Evolutionary conservation across 768 basidiomycete species (phyloP).

Genomic region (Termitomyces sp.): DNA sequence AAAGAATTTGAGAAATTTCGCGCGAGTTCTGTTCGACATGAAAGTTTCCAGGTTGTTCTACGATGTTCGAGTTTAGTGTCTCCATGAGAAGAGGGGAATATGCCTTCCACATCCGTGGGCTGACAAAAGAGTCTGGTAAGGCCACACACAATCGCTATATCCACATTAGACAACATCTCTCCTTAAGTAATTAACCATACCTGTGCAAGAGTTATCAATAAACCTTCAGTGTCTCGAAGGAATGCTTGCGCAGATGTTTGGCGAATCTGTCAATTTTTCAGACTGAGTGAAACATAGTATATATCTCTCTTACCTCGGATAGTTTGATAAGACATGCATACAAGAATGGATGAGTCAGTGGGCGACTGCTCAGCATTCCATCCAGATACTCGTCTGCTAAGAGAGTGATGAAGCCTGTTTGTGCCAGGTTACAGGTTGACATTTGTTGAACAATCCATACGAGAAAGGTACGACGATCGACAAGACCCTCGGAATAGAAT

Average conservation of each 20-base stretch:
- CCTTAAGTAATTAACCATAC: slow-evolving; percentile 28
- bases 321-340: slow-evolving; percentile 70
- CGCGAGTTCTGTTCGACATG: slow-evolving; percentile 36
- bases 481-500: slow-evolving; percentile 78
- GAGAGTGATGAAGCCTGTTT: slow-evolving; percentile 71
- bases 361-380: slow-evolving; percentile 62
- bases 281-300: not conserved
- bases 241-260: slow-evolving; percentile 51
- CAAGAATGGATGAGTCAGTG: slow-evolving; percentile 63
- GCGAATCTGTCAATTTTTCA: slow-evolving; percentile 41
- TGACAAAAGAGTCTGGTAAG: slow-evolving; percentile 72
- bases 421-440: slow-evolving; percentile 74
- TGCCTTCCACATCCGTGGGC: slow-evolving; percentile 62
- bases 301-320: slow-evolving; percentile 46
- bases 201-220: slow-evolving; percentile 59
- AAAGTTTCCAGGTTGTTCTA: slow-evolving; percentile 25
- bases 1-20: slow-evolving; percentile 45
- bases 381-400: slow-evolving; percentile 80
- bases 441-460: slow-evolving; percentile 79
- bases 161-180: not conserved
- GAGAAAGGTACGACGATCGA: slow-evolving; percentile 75
- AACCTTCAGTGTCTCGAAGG: slow-evolving; percentile 47
- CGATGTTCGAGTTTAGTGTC: slow-evolving; percentile 41
- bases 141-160: slow-evolving; percentile 65
- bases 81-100: slow-evolving; percentile 47